Base-by-base conservation (phyloP, 345 rosid genomes). In the Bruguiera gymnorhiza region DNA sequence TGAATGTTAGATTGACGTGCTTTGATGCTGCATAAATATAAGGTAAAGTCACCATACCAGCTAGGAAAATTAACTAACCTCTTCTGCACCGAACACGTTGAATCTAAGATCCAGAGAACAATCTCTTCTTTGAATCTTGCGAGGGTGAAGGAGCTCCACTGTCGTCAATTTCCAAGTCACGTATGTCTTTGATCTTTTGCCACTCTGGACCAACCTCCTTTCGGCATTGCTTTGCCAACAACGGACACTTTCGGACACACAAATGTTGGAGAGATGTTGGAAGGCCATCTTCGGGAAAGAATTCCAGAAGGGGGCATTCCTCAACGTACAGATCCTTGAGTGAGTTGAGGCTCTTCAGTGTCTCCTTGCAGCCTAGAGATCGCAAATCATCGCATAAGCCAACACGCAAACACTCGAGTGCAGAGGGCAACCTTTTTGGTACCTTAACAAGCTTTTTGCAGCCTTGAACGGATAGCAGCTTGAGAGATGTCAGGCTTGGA, bases 201-300 rank as follows among this genome's bases (percentile, higher is more conserved):
- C 71, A 68, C 30, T 59, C 56, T 46, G 54, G 19, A 15, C 64
- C 63, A 0, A 13, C 32, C 5, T 57, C 71, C 63, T 57, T 43
- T 26, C 13, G 9, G 55, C 63, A 43, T 59, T 5, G 13, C 20
- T 67, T 48, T 5, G 51, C 23, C 51, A 67, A 48, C 24, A 31
- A 13, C 6, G 50, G 70, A 67, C 70, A 67, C 7, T 52, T 32
- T 21, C 16, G 62, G 31, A 80, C 63, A 56, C 3, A 26, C 75
- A 80, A 66, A 73, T 76, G 75, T n/a, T 31, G 64, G 6, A 80
- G 68, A 57, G 70, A 70, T 8, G 26, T 30, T 26, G 78, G 83
- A 57, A 80, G 70, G 6, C 75, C 78, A 23, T 73, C 75, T 30
- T 80, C 75, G 1, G 83, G 83, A 26, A 80, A 76, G 50, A 78